A percentile compares a stretch with the other conserved stretches of the same genome.
These are phyloP conservation scores for Botrytis pseudocinerea DNA, from an alignment of 2,329 filamentous ascomycete species.

Conservation along the genomic window DNA sequence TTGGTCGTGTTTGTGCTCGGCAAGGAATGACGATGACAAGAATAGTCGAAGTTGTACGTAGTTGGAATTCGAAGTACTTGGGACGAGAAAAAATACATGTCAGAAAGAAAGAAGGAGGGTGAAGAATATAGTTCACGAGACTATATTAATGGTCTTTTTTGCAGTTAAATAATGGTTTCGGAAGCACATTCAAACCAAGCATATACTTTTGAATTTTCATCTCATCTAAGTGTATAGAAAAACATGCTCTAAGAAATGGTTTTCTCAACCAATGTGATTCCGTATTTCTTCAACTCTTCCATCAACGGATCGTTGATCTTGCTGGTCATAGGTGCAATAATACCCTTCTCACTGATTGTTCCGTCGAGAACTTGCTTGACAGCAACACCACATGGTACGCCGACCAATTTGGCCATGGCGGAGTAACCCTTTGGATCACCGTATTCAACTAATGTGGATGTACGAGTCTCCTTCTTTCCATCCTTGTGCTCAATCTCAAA, in stretches of 20 bases:
- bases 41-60: neutral
- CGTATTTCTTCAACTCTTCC: slow-evolving; percentile 75
- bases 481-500: slow-evolving; percentile 84
- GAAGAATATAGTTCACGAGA: neutral
- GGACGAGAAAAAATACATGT: neutral
- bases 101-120: neutral
- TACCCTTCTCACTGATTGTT: slow-evolving; percentile 68
- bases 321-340: slow-evolving; percentile 74
- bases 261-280: slow-evolving; percentile 73
- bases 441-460: slow-evolving; percentile 80
- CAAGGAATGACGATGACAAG: neutral
- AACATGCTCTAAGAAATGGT: slow-evolving; percentile 43
- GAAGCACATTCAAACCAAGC: neutral
- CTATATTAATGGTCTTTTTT: neutral
- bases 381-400: slow-evolving; percentile 72
- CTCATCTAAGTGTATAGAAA: slow-evolving; percentile 3
- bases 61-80: neutral
- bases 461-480: slow-evolving; percentile 73
- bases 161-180: neutral
- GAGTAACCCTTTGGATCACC: slow-evolving; percentile 76
- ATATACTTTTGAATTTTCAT: slow-evolving; percentile 7
- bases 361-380: slow-evolving; percentile 78
- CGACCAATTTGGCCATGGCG: slow-evolving; percentile 81
- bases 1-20: neutral
- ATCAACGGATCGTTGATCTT: slow-evolving; percentile 73